phyloP scores from a whole-genome alignment of 345 rosid genomes.

The Murraya paniculata region DNA sequence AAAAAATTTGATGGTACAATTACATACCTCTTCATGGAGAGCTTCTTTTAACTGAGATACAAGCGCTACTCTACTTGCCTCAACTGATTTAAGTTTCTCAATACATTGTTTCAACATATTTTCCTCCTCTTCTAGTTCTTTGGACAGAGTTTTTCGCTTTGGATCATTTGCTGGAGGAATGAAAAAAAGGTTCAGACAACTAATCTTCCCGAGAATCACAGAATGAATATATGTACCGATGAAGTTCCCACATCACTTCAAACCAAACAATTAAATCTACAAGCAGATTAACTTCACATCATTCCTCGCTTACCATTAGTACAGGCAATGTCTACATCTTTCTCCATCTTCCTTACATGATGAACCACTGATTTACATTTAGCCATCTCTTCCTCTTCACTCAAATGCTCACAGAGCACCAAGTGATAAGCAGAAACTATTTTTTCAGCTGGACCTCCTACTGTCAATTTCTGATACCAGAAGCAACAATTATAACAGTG shows the following conservation, averaged over 20 bases:
- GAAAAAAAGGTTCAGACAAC: constrained; percentile 14
- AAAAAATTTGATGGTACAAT: neutral
- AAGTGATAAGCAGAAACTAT: constrained; percentile 81
- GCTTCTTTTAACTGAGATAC: constrained; percentile 85
- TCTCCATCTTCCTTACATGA: constrained; percentile 79
- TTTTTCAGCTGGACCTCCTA: constrained; percentile 85
- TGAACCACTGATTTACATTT: constrained; percentile 73
- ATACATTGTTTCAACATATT: constrained; percentile 63
- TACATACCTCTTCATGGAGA: constrained; percentile 64
- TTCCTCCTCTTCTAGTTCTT: constrained; percentile 77
- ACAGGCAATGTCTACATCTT: constrained; percentile 64
- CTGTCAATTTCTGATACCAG: constrained; percentile 58
- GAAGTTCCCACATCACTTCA: neutral
- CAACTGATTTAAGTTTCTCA: constrained; percentile 78
- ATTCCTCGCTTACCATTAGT: constrained; percentile 40
- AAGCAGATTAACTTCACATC: neutral
- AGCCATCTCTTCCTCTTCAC: constrained; percentile 80
- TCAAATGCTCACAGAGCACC: constrained; percentile 67
- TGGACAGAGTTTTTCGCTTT: constrained; percentile 55
- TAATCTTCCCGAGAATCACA: constrained; percentile 12
- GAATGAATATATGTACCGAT: neutral
- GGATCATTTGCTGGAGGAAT: constrained; percentile 55
- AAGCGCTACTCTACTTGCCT: constrained; percentile 68
- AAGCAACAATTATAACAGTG: neutral
- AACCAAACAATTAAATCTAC: constrained; percentile 8